Evolutionary conservation across 345 rosid genomes (phyloP), one percentile per base, ranked within the genome.

Genomic region (Hevea brasiliensis): DNA sequence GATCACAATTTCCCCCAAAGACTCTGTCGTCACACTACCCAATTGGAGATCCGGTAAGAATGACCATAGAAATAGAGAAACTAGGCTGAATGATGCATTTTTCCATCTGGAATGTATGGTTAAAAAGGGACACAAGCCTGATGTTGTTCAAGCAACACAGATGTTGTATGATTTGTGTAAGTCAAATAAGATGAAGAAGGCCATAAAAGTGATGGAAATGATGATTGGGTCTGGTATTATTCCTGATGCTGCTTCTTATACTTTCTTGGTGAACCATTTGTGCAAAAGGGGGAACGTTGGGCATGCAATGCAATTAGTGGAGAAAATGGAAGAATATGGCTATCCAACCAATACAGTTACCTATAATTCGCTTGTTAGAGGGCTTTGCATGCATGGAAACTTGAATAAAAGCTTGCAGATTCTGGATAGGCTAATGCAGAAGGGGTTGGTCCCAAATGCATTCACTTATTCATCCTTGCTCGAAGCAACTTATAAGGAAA

Each of bases 261-360:
- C 88, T 32, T 87, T 81, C 67, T 69, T 94, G 40, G 92, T 94
- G 54, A 89, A 87, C 48, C 77, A 79, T 71, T 84, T 91, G 80
- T 94, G 96, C 48, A 85, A 85, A 54, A 81, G 80, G 74, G 98
- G 98, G 44, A 85, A 85, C 66, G 82, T 93, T 64, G 95, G 94
- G 29, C 83, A 88, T 77, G 98, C 96, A 15, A 87, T 92, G 96
- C 97, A 92, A 77, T 83, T 94, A 20, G 96, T 91, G 54, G 97
- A 92, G 73, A 90, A 89, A 48, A 84, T 94, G 94, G 97, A 89
- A 74, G 90, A 81, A 29, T 73, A 76, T 74, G 97, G 96, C 10
- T 89, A 71, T 70, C 89, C 88, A 0, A 78, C 94, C 0, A 83
- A 79, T 54, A 87, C 87, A 0, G 88, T 78, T 41, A 90, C 90